Percentiles rank a stretch among this genome's conserved stretches.
These are phyloP conservation scores for Dictyophora rubrovolvata DNA, from an alignment of 768 basidiomycete species.

Conservation along the genomic window DNA sequence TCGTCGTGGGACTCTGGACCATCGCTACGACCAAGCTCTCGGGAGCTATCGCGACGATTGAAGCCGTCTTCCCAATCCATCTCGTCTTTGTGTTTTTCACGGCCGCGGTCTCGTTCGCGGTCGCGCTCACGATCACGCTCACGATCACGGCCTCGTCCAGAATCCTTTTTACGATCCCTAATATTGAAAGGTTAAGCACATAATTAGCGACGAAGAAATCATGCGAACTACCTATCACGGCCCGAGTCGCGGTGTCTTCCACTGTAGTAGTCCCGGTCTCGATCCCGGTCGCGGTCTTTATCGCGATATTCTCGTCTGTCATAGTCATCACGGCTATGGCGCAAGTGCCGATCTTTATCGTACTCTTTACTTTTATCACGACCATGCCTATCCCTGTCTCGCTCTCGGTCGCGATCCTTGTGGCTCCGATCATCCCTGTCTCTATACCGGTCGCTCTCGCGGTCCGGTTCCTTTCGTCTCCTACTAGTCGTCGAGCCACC, in stretches of 20 bases:
- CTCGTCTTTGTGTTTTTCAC: conserved; percentile 18
- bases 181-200: conserved; percentile 11
- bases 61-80: conserved; percentile 7
- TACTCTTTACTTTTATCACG: conserved; percentile 19
- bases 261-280: conserved; percentile 12
- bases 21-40: conserved; percentile 11
- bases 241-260: conserved; percentile 23
- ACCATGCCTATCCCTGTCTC: conserved; percentile 16
- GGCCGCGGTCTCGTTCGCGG: conserved; percentile 27
- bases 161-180: conserved; percentile 31
- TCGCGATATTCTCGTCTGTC: conserved; percentile 10
- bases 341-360: conserved; percentile 17
- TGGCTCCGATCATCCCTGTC: conserved; percentile 15
- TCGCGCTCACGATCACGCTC: conserved; percentile 27
- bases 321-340: conserved; percentile 4
- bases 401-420: conserved; percentile 15
- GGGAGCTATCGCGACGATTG: neutral
- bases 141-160: conserved; percentile 24
- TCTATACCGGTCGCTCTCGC: conserved; percentile 26
- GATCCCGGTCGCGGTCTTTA: conserved; percentile 11
- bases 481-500: conserved; percentile 72
- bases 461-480: conserved; percentile 61
- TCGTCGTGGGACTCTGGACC: conserved; percentile 33
- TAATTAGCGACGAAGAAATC: neutral
- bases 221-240: conserved; percentile 25